phyloP scores from a whole-genome alignment of 208 protist genomes.

The Leishmania aethiopica region DNA sequence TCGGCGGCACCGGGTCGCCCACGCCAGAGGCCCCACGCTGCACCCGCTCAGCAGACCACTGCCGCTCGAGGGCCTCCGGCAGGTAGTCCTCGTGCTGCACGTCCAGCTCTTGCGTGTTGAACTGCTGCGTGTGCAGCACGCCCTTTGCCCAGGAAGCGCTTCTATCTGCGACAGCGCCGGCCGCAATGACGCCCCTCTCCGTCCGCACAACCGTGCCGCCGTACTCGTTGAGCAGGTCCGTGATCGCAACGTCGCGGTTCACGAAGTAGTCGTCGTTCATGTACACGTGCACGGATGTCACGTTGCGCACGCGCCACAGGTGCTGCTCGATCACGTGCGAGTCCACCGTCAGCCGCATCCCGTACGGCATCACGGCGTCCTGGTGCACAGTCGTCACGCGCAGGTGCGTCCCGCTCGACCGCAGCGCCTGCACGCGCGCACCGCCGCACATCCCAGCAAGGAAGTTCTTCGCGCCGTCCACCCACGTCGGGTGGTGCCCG shows the following conservation, averaged over 20 bases:
- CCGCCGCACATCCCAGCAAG: conserved; percentile 36
- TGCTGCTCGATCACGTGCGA: conserved; percentile 62
- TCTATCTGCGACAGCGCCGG: neutral
- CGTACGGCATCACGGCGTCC: conserved; percentile 64
- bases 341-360: conserved; percentile 55
- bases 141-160: conserved; percentile 33
- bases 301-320: conserved; percentile 59
- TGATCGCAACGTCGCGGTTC: conserved; percentile 55
- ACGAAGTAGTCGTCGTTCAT: conserved; percentile 85
- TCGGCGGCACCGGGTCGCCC: conserved; percentile 12
- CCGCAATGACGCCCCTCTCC: conserved; percentile 15
- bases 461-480: conserved; percentile 75
- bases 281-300: conserved; percentile 60
- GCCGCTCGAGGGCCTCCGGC: conserved; percentile 35
- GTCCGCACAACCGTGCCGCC: conserved; percentile 62
- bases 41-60: conserved; percentile 79
- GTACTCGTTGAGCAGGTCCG: conserved; percentile 61
- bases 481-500: conserved; percentile 92
- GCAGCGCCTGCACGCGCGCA: conserved; percentile 25
- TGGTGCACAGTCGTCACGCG: conserved; percentile 72
- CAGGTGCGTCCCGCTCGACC: conserved; percentile 37
- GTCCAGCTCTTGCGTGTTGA: conserved; percentile 50
- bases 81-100: conserved; percentile 24
- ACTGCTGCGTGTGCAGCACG: conserved; percentile 41
- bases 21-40: conserved; percentile 40